A percentile compares a stretch with the other conserved stretches of the same genome.
Evolutionary conservation across 129 eudicot genomes (phyloP).

Genomic region (Calendula officinalis): DNA sequence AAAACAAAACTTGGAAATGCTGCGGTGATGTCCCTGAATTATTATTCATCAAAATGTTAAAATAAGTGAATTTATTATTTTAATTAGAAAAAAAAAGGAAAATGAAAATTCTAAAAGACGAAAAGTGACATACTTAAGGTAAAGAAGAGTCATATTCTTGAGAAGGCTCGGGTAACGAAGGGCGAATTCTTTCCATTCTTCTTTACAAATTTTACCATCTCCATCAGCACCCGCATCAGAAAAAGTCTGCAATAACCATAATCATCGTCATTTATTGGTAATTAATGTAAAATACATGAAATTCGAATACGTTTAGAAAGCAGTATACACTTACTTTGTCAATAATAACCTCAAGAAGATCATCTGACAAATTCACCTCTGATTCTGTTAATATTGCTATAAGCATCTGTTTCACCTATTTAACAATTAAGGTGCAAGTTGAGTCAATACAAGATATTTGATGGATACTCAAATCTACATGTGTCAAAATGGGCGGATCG

Average conservation of each 20-base stretch:
- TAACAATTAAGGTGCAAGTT: conserved; percentile 3
- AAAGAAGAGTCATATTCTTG: conserved; percentile 87
- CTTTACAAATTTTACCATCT: conserved; percentile 71
- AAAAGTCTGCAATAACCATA: conserved; percentile 52
- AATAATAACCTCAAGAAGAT: conserved; percentile 73
- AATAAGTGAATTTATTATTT: background rate
- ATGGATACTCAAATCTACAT: conserved; percentile 1
- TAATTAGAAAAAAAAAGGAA: background rate
- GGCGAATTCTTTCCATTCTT: conserved; percentile 74
- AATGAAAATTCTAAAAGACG: background rate
- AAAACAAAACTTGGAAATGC: conserved; percentile 88
- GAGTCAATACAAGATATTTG: background rate
- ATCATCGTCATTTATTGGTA: background rate
- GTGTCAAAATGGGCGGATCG: background rate
- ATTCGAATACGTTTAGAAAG: background rate
- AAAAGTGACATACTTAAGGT: conserved; percentile 44
- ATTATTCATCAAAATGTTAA: conserved; percentile 11
- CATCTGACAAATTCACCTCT: conserved; percentile 73
- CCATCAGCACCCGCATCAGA: conserved; percentile 69
- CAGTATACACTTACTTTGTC: conserved; percentile 55
- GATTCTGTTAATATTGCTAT: conserved; percentile 81
- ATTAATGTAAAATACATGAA: background rate
- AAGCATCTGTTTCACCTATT: conserved; percentile 90
- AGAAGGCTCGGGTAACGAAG: conserved; percentile 52
- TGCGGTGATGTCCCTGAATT: conserved; percentile 67